Conservation (phyloP, 1,284 basidiomycete species). For the Irpex sp. region DNA sequence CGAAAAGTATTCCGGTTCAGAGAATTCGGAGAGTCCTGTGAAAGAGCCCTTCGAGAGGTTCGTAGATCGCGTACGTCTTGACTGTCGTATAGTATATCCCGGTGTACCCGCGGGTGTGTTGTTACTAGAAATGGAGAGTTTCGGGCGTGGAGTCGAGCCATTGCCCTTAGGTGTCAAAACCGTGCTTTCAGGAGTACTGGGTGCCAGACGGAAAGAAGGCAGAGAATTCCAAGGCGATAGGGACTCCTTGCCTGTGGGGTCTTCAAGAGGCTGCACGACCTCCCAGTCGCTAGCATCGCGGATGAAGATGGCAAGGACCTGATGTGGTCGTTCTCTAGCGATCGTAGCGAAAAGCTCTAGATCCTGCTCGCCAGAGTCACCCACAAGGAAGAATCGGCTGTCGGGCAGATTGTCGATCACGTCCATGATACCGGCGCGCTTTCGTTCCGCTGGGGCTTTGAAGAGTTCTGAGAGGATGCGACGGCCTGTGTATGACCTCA, state of each 20-base stretch:
- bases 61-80: conserved; percentile 3
- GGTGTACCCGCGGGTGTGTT: conserved; percentile 1
- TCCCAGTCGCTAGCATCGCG: conserved; percentile 53
- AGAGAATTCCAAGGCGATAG: conserved; percentile 12
- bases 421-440: conserved; percentile 75
- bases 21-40: neutral
- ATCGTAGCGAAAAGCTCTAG: conserved; percentile 78
- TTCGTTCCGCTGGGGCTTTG: conserved; percentile 74
- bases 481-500: conserved; percentile 80
- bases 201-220: neutral
- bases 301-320: conserved; percentile 74
- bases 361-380: conserved; percentile 88
- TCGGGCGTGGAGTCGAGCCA: neutral
- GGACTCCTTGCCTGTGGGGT: conserved; percentile 50
- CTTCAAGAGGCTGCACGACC: conserved; percentile 34
- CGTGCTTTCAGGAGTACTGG: neutral
- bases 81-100: neutral
- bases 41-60: neutral
- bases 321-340: conserved; percentile 62
- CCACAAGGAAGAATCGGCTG: conserved; percentile 78
- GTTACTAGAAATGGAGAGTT: neutral
- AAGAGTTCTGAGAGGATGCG: conserved; percentile 76
- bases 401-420: conserved; percentile 75
- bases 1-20: conserved; percentile 5
- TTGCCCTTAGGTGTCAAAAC: neutral